Conservation (phyloP, 495 filamentous ascomycete genomes). For the Annulohypoxylon moriforme region DNA sequence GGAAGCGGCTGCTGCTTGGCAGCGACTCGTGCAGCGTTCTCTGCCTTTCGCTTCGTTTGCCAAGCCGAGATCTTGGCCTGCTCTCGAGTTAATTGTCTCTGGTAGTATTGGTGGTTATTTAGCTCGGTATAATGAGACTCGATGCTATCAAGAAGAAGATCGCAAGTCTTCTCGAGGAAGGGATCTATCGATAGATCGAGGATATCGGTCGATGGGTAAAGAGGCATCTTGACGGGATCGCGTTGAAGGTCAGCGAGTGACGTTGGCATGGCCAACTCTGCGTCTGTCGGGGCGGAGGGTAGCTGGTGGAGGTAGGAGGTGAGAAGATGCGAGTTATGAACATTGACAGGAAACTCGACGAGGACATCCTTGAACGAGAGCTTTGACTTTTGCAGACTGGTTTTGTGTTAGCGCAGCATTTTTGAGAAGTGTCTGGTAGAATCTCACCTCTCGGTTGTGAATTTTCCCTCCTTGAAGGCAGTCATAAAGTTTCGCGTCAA, state of each 20-base stretch:
- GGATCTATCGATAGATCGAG: slow-evolving; percentile 95
- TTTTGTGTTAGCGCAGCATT: slow-evolving; percentile 46
- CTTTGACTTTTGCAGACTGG: slow-evolving; percentile 88
- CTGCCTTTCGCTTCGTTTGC: slow-evolving; percentile 94
- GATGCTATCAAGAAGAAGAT: slow-evolving; percentile 94
- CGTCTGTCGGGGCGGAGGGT: slow-evolving; percentile 63
- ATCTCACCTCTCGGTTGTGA: slow-evolving; percentile 89
- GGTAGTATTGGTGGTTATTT: slow-evolving; percentile 99
- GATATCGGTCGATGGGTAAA: slow-evolving; percentile 87
- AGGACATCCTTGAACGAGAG: slow-evolving; percentile 95
- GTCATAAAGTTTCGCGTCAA: slow-evolving; percentile 90
- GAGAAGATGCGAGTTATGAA: slow-evolving; percentile 97
- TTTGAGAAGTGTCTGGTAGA: background rate
- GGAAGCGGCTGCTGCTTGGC: slow-evolving; percentile 90
- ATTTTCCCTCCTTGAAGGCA: slow-evolving; percentile 95
- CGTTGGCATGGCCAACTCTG: slow-evolving; percentile 74
- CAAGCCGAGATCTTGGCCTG: slow-evolving; percentile 95
- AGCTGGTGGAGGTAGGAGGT: slow-evolving; percentile 95
- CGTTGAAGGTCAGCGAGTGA: slow-evolving; percentile 78
- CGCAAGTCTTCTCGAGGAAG: slow-evolving; percentile 98
- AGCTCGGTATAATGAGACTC: slow-evolving; percentile 97
- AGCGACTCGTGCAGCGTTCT: slow-evolving; percentile 84
- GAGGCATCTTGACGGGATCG: slow-evolving; percentile 66
- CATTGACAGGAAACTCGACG: slow-evolving; percentile 86
- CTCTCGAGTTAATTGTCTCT: slow-evolving; percentile 92